phyloP scores from a whole-genome alignment of 441 rosid species.

The Gossypium davidsonii region DNA sequence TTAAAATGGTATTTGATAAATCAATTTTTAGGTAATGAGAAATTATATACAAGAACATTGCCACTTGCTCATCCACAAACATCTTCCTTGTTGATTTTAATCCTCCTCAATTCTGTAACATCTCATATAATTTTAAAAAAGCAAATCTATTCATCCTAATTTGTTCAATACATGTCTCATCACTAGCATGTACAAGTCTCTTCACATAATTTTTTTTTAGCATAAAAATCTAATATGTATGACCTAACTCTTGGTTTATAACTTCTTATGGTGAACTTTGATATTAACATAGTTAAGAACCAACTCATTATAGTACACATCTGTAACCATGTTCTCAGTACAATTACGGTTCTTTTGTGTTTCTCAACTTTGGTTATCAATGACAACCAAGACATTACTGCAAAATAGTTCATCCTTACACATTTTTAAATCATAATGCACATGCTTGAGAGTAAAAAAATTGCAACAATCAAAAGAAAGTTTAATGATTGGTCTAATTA shows the following conservation, averaged over 20 bases:
- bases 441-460: too few species aligned
- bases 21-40: too few species aligned
- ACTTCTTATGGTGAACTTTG: not conserved
- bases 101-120: not conserved
- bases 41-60: too few species aligned
- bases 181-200: not conserved
- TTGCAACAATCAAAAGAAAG: too few species aligned
- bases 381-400: not conserved
- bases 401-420: not conserved
- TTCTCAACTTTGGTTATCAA: not conserved
- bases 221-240: not conserved
- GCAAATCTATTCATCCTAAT: not conserved
- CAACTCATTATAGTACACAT: not conserved
- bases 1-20: too few species aligned
- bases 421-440: too few species aligned
- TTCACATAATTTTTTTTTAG: not conserved
- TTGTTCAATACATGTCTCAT: not conserved
- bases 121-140: not conserved
- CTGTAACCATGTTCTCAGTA: not conserved
- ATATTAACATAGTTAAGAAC: not conserved
- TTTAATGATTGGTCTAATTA: too few species aligned
- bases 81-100: not conserved
- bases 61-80: not conserved
- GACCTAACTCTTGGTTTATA: not conserved
- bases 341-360: not conserved